Evolutionary conservation across 495 filamentous ascomycete genomes (phyloP).

Genomic region (Aspergillus homomorphus): DNA sequence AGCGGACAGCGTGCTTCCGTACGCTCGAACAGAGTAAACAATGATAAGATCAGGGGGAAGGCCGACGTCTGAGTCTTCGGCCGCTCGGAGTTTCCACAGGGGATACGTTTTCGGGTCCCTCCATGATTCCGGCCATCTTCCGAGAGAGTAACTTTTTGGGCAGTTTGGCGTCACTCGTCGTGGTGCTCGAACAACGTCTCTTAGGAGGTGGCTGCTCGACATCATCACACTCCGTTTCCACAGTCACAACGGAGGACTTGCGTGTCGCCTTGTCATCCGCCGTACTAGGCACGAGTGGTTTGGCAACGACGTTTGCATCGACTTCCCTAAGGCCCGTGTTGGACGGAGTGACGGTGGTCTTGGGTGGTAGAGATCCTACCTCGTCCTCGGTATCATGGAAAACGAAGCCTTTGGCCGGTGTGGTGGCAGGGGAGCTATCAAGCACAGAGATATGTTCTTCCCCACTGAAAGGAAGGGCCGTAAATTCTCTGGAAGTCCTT

Average conservation of each 20-base stretch:
- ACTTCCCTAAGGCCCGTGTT: constrained; percentile 54
- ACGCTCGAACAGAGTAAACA: constrained; percentile 7
- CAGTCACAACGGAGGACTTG: constrained; percentile 21
- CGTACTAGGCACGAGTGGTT: constrained; percentile 31
- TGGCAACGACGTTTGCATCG: constrained; percentile 50
- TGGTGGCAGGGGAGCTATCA: constrained; percentile 26
- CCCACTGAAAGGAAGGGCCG: constrained; percentile 34
- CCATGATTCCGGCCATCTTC: constrained; percentile 41
- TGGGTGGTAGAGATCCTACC: constrained; percentile 38
- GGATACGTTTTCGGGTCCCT: constrained; percentile 61
- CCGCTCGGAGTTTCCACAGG: constrained; percentile 32
- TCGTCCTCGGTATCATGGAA: constrained; percentile 45
- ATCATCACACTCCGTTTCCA: constrained; percentile 33
- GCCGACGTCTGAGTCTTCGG: constrained; percentile 28
- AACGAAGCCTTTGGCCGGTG: constrained; percentile 40
- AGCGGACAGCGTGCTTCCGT: constrained; percentile 3
- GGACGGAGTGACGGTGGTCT: constrained; percentile 36
- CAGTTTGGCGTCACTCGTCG: constrained; percentile 35
- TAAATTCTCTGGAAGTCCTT: constrained; percentile 41
- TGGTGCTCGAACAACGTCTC: constrained; percentile 46
- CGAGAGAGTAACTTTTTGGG: constrained; percentile 47
- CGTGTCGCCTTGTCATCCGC: constrained; percentile 18
- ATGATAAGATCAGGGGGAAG: constrained; percentile 22
- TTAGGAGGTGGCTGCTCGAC: constrained; percentile 50
- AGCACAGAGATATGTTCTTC: constrained; percentile 25